Evolutionary conservation across 345 rosid species (phyloP).

Genomic region (Kandelia obovata): DNA sequence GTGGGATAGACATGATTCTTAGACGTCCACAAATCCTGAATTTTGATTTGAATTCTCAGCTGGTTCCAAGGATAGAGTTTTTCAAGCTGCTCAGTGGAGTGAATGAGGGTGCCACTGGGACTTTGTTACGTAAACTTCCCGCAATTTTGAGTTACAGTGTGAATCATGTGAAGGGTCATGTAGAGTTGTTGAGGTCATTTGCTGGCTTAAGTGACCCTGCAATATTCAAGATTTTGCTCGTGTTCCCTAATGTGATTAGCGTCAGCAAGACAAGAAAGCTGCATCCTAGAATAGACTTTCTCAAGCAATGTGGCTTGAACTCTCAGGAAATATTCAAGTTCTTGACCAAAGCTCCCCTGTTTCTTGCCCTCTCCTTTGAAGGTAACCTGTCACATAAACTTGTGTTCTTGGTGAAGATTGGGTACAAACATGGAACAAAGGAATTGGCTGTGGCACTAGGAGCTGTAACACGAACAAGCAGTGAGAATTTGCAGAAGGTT

Average conservation of each 20-base stretch:
- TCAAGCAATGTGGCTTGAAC: slow-evolving; percentile 63
- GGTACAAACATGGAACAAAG: slow-evolving; percentile 51
- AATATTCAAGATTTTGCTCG: slow-evolving; percentile 60
- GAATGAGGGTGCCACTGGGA: slow-evolving; percentile 52
- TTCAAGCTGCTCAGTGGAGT: slow-evolving; percentile 62
- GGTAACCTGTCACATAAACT: slow-evolving; percentile 55
- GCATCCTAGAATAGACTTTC: slow-evolving; percentile 56
- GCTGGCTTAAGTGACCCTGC: slow-evolving; percentile 55
- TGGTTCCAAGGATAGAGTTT: slow-evolving; percentile 58
- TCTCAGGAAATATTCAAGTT: slow-evolving; percentile 64
- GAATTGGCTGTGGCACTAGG: slow-evolving; percentile 64
- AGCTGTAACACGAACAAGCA: slow-evolving; percentile 72
- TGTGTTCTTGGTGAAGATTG: slow-evolving; percentile 65
- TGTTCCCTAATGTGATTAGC: slow-evolving; percentile 62
- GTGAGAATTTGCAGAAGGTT: slow-evolving; percentile 72
- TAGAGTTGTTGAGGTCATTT: slow-evolving; percentile 54
- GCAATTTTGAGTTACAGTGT: slow-evolving; percentile 50
- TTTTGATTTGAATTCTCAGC: slow-evolving; percentile 52
- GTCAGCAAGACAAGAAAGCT: slow-evolving; percentile 68
- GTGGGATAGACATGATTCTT: slow-evolving; percentile 53
- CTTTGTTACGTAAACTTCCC: slow-evolving; percentile 56
- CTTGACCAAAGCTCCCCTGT: slow-evolving; percentile 64
- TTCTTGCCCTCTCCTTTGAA: slow-evolving; percentile 57
- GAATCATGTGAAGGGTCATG: slow-evolving; percentile 53
- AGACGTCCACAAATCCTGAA: slow-evolving; percentile 58